Conservation (phyloP, 139 green algal genomes). For the Tetratostichococcus sp. region DNA sequence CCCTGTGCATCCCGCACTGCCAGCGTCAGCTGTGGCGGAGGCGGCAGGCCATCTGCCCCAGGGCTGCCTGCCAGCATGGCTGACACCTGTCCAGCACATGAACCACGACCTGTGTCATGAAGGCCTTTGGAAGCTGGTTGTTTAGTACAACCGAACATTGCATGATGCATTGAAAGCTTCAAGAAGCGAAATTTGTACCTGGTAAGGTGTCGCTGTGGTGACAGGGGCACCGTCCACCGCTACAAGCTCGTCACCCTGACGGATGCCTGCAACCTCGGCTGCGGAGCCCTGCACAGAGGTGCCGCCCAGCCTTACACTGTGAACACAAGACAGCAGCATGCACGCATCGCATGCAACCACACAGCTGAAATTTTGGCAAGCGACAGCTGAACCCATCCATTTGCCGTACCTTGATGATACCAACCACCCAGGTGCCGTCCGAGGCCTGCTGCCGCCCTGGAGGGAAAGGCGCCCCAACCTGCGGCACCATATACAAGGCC, state of each 20-base stretch:
- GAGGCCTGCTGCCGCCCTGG: not conserved
- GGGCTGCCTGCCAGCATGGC: not conserved
- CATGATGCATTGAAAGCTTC: not conserved
- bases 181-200: constrained; percentile 43
- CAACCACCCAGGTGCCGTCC: constrained; percentile 74
- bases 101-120: not conserved
- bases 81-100: not conserved
- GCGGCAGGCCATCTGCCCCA: not conserved
- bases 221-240: constrained; percentile 54
- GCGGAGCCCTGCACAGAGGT: constrained; percentile 44
- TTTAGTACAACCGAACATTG: too few species aligned
- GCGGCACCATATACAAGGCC: too few species aligned
- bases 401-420: constrained; percentile 58
- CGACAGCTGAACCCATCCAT: too few species aligned
- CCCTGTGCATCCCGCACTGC: not conserved
- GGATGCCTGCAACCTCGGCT: constrained; percentile 66
- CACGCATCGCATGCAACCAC: too few species aligned
- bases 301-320: too few species aligned
- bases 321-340: too few species aligned
- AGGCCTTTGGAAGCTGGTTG: too few species aligned
- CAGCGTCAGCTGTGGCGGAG: not conserved
- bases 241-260: constrained; percentile 84
- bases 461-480: not conserved
- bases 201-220: constrained; percentile 49
- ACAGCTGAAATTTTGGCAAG: too few species aligned